Evolutionary conservation across 2,329 filamentous ascomycete species (phyloP).

Genomic region (Monilinia fructicola): DNA sequence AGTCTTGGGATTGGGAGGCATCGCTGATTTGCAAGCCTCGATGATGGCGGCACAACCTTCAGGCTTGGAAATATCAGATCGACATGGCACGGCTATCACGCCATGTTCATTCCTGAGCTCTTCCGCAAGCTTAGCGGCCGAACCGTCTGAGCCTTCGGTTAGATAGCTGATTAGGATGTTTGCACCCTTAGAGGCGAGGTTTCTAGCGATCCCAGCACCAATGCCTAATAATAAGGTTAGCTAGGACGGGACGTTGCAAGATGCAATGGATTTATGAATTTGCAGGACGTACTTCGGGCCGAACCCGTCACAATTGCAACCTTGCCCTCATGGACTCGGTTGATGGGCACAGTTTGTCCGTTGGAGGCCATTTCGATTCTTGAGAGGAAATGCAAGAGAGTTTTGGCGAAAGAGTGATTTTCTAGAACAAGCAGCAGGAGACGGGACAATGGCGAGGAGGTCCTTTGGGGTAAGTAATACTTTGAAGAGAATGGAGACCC

Average conservation of each 20-base stretch:
- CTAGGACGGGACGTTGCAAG: slow-evolving; percentile 1
- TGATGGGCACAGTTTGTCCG: not conserved
- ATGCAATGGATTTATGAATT: slow-evolving; percentile 1
- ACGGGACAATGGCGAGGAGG: not conserved
- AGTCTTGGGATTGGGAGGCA: slow-evolving; percentile 37
- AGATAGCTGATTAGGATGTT: slow-evolving; percentile 63
- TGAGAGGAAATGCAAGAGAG: not conserved
- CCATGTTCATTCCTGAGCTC: slow-evolving; percentile 55
- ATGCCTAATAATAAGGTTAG: slow-evolving; percentile 57
- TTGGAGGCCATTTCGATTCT: not conserved
- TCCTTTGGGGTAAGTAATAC: not conserved
- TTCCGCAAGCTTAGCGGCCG: slow-evolving; percentile 53
- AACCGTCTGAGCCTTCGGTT: slow-evolving; percentile 54
- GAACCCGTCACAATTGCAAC: slow-evolving; percentile 74
- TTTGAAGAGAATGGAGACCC: not conserved
- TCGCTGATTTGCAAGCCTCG: slow-evolving; percentile 47
- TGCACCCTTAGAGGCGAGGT: slow-evolving; percentile 64
- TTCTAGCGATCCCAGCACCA: slow-evolving; percentile 60
- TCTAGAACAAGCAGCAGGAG: not conserved
- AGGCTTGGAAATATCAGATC: slow-evolving; percentile 66
- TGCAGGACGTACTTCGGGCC: slow-evolving; percentile 59
- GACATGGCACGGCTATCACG: slow-evolving; percentile 60
- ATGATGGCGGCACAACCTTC: slow-evolving; percentile 60
- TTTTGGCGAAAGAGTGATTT: not conserved
- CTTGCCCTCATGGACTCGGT: slow-evolving; percentile 57